phyloP scores from a whole-genome alignment of 2,329 filamentous ascomycete genomes.

The Atkinsonella texensis region DNA sequence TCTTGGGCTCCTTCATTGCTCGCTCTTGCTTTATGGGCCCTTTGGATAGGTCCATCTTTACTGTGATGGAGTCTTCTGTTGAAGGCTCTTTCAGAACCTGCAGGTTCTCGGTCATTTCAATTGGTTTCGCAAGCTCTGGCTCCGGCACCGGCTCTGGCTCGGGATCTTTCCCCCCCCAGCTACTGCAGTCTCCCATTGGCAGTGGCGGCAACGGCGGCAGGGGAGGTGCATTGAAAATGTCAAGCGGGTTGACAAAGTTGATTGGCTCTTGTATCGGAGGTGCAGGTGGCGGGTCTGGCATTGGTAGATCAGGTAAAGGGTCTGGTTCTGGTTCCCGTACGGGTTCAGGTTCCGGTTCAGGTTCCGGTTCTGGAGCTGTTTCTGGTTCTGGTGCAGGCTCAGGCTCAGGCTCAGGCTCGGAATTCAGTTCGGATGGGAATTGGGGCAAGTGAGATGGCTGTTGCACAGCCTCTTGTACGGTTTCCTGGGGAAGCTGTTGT shows the following conservation, averaged over 20 bases:
- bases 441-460: not conserved
- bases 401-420: not conserved
- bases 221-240: slow-evolving; percentile 23
- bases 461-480: slow-evolving; percentile 3
- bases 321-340: not conserved
- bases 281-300: not conserved
- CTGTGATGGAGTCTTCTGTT: slow-evolving; percentile 7
- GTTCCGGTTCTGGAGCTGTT: not conserved
- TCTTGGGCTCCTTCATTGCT: not conserved
- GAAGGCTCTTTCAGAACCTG: slow-evolving; percentile 5
- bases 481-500: slow-evolving; percentile 1
- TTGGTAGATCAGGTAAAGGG: not conserved
- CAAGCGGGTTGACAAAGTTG: slow-evolving; percentile 26
- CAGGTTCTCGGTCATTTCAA: not conserved
- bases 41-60: slow-evolving; percentile 6
- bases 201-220: slow-evolving; percentile 15
- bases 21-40: slow-evolving; percentile 8
- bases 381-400: not conserved
- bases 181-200: slow-evolving; percentile 12
- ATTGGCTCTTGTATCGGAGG: slow-evolving; percentile 9
- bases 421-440: not conserved
- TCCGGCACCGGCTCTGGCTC: slow-evolving; percentile 5
- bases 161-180: slow-evolving; percentile 7
- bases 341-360: not conserved
- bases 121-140: slow-evolving; percentile 2